These are phyloP conservation scores for Helotiales sp. DNA, from an alignment of 2,329 filamentous ascomycete species.

Conservation along the genomic window DNA sequence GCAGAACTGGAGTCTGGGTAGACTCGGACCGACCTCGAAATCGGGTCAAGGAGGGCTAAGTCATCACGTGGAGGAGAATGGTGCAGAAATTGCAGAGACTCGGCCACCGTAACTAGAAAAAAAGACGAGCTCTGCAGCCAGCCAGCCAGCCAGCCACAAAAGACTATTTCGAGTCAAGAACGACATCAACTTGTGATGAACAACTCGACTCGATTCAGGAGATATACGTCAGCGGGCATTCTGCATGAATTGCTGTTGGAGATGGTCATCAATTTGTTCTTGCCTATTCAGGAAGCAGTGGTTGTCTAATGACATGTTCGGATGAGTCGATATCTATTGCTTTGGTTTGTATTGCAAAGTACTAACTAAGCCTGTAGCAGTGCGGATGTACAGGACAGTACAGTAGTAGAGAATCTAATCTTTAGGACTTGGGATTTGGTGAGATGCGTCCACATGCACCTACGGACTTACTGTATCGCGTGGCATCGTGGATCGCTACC, in stretches of 20 bases:
- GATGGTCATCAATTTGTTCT: not conserved
- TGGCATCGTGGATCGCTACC: slow-evolving; percentile 1
- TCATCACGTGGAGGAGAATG: not conserved
- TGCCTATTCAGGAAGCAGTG: not conserved
- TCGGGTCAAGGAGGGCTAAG: not conserved
- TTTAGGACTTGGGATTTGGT: not conserved
- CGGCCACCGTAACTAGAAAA: not conserved
- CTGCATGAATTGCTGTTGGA: not conserved
- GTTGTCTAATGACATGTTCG: not conserved
- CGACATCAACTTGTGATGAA: not conserved
- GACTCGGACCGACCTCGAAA: not conserved
- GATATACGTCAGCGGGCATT: not conserved
- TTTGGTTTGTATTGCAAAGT: too few relatives aligned
- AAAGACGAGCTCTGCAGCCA: slow-evolving; percentile 1
- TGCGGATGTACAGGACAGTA: too few relatives aligned
- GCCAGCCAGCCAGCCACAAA: slow-evolving; percentile 11
- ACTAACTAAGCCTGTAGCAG: too few relatives aligned
- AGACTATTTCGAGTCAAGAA: slow-evolving; percentile 7
- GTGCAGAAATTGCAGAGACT: not conserved
- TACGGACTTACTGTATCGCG: too few relatives aligned
- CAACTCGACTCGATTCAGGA: not conserved
- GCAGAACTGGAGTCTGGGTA: not conserved
- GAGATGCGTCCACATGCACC: too few relatives aligned
- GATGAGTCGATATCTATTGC: not conserved
- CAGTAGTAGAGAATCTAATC: not conserved